Evolutionary conservation across 495 filamentous ascomycete genomes (phyloP).

Genomic region (Apiosordaria backusii): DNA sequence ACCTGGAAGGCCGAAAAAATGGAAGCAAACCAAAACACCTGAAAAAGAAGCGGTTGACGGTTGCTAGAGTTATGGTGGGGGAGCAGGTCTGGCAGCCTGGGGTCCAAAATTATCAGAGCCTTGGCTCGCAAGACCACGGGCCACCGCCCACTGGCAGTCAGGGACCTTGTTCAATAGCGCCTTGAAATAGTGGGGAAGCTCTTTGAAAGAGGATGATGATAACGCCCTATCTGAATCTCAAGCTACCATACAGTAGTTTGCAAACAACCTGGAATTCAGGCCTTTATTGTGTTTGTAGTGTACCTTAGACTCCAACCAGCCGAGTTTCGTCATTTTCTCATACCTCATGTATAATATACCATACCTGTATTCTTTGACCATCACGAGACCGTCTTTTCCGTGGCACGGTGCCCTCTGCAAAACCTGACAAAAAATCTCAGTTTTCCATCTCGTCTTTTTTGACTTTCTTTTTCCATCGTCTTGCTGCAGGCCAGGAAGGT

Average conservation of each 20-base stretch:
- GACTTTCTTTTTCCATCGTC: background rate
- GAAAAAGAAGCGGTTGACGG: constrained; percentile 17
- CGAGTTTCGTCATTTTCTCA: too few species aligned
- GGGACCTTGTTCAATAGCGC: constrained; percentile 4
- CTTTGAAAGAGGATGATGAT: background rate
- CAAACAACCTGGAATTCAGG: too few species aligned
- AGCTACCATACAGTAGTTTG: too few species aligned
- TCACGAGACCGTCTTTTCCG: background rate
- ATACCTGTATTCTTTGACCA: background rate
- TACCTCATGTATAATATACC: too few species aligned
- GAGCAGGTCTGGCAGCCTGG: constrained; percentile 8
- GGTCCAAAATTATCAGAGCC: background rate
- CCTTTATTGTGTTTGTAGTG: too few species aligned
- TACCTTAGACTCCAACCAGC: too few species aligned
- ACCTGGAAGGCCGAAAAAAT: constrained; percentile 2
- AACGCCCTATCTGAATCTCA: background rate
- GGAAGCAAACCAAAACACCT: constrained; percentile 22
- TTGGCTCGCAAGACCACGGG: background rate
- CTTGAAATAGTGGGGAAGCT: background rate
- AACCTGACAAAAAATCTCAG: background rate
- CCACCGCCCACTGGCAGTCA: constrained; percentile 9
- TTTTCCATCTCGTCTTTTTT: background rate
- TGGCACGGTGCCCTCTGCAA: background rate
- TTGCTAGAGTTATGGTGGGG: constrained; percentile 22
- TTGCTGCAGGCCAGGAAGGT: background rate